Base-by-base conservation (phyloP, 2,329 filamentous ascomycete species). In the Claviceps purpurea region DNA sequence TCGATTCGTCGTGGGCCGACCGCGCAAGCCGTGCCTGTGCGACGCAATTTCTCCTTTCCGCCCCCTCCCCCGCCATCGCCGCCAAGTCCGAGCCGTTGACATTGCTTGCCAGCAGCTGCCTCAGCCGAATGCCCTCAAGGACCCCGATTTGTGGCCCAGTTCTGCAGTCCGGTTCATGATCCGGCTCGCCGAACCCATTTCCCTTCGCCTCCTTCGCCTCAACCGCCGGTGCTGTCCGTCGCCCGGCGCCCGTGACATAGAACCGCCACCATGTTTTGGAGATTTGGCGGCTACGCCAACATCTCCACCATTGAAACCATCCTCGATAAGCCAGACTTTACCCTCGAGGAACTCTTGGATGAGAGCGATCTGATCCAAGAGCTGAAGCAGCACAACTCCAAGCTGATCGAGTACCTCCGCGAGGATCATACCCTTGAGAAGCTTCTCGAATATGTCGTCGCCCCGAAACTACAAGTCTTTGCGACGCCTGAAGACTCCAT, bases 211-310 rank as follows among this genome's bases (percentile, higher is more conserved):
- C 56, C 52, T 54, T 54, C 57, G 55, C 53, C 56, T 58, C 57
- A 18, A 58, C 57, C 60, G 60, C 64, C 63, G 63, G 61, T 61
- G 62, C 62, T 54, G 54, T 54, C 54, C 54, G 55, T 60, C 57
- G 57, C 60, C 61, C 62, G 61, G 66, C 60, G 64, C 62, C 30
- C 58, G 62, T 62, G 60, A 61, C 60, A 56, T 58, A 61, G 59
- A 56, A 52, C 62, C 62, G 67, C 65, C 83, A 91, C 70, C 75
- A 98, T 98, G 93, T 98, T 98, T 73, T 98, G 93, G 93, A 86
- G 91, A 73, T 98, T 97, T 78, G 91, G 93, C 78, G 89, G 89
- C 66, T 97, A 97, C 78, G 88, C 90, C 77, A 95, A 89, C 78
- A 86, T 95, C 72, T 96, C 91, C 63, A 86, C 90, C 65, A 89